phyloP scores from a whole-genome alignment of 345 rosid species.

The Psidium friedrichsthalianum region DNA sequence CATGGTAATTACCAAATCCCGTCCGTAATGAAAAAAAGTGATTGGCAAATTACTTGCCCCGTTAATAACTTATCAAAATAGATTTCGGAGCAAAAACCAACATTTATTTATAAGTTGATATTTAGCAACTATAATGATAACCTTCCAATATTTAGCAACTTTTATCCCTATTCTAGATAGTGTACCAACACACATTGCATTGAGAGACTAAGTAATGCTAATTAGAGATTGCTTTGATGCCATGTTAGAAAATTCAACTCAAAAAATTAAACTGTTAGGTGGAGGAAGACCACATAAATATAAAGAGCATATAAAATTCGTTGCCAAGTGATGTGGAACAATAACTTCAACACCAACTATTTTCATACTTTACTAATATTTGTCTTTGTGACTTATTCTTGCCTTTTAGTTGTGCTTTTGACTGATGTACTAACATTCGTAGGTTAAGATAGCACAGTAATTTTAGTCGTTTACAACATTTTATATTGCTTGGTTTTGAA shows the following conservation, averaged over 20 bases:
- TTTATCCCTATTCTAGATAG: neutral
- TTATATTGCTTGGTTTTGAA: neutral
- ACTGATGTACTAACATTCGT: neutral
- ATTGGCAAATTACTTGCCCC: neutral
- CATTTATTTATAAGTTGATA: neutral
- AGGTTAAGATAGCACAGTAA: neutral
- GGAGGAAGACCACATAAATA: too few relatives aligned
- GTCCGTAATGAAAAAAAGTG: neutral
- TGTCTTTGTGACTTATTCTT: neutral
- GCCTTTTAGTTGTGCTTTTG: neutral
- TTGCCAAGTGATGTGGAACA: too few relatives aligned
- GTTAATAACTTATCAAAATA: neutral
- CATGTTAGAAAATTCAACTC: too few relatives aligned
- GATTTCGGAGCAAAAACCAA: neutral
- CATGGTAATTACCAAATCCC: fast-evolving
- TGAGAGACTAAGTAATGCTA: neutral
- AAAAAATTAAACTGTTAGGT: too few relatives aligned
- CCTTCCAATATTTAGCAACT: neutral
- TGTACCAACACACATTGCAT: neutral
- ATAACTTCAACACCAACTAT: neutral
- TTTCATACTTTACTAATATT: neutral
- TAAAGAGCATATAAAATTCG: too few relatives aligned
- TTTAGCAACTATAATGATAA: neutral
- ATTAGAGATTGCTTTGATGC: too few relatives aligned
- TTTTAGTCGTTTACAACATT: neutral